These are phyloP conservation scores for Lachancea waltii DNA, from an alignment of 805 yeast species.

Conservation along the genomic window DNA sequence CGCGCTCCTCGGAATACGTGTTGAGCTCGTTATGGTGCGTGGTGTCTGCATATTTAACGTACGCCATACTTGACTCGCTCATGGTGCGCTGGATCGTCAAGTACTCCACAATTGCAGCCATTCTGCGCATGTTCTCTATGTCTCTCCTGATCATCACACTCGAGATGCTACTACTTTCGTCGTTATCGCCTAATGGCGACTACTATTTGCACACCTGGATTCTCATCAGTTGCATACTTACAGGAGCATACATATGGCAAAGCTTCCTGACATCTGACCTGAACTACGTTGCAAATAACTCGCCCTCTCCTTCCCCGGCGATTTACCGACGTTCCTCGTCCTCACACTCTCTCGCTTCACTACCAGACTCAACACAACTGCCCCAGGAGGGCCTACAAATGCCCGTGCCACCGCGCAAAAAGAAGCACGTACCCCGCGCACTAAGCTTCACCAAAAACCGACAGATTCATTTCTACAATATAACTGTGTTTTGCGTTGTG, in stretches of 20 bases:
- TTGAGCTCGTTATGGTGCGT: conserved; percentile 89
- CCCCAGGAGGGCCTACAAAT: conserved; percentile 1
- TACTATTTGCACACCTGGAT: conserved; percentile 89
- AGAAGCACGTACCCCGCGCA: conserved; percentile 31
- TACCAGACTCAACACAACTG: background rate
- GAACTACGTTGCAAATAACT: conserved; percentile 35
- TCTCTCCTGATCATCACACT: conserved; percentile 64
- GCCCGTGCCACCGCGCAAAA: conserved; percentile 9
- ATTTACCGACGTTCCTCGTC: background rate
- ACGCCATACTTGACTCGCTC: conserved; percentile 77
- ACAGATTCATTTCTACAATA: conserved; percentile 78
- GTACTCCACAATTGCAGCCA: conserved; percentile 82
- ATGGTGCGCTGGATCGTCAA: conserved; percentile 93
- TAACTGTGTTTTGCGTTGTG: conserved; percentile 95
- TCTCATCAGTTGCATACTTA: conserved; percentile 74
- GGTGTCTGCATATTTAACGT: conserved; percentile 79
- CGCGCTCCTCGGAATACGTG: conserved; percentile 70
- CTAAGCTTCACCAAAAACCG: conserved; percentile 35
- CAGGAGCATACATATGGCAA: conserved; percentile 75
- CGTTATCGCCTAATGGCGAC: conserved; percentile 64
- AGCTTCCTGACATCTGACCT: conserved; percentile 79
- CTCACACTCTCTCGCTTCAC: background rate
- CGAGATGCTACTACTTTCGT: conserved; percentile 59
- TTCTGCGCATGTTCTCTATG: conserved; percentile 78
- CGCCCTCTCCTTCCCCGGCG: conserved; percentile 8